Conservation (phyloP, 1,139 yeast species). For the Pichiaceae sp. region DNA sequence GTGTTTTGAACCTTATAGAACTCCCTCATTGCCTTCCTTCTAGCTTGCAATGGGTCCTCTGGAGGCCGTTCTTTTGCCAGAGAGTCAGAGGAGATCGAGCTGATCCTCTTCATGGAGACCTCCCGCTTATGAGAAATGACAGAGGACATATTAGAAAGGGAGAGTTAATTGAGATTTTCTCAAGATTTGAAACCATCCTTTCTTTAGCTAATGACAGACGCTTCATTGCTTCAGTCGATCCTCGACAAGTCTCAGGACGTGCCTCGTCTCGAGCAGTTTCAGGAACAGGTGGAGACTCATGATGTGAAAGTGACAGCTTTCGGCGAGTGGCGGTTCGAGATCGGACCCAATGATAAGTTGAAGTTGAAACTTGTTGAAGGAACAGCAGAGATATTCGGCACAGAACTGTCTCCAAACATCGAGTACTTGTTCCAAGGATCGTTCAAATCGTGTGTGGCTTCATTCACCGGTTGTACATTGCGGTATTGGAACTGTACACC, state of each 20-base stretch:
- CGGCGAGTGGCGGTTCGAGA: conserved; percentile 84
- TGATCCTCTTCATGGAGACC: conserved; percentile 2
- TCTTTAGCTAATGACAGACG: conserved; percentile 7
- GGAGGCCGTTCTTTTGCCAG: neutral
- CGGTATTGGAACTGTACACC: conserved; percentile 30
- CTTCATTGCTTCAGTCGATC: conserved; percentile 14
- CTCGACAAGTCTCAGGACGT: conserved; percentile 8
- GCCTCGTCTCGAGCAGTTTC: conserved; percentile 3
- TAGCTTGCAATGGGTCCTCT: conserved; percentile 8
- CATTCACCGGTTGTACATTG: conserved; percentile 50
- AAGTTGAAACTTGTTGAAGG: conserved; percentile 56
- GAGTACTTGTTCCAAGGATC: conserved; percentile 53
- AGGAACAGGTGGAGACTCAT: conserved; percentile 1
- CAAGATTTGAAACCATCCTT: neutral
- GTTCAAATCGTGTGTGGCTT: conserved; percentile 48
- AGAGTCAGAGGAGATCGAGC: conserved; percentile 3
- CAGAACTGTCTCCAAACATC: conserved; percentile 72
- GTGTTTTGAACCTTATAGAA: conserved; percentile 31
- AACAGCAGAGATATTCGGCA: conserved; percentile 84
- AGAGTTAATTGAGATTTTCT: neutral
- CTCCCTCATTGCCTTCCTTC: conserved; percentile 35
- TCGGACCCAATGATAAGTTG: conserved; percentile 49
- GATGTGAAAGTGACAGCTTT: conserved; percentile 30
- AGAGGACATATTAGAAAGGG: neutral
- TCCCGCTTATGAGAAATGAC: conserved; percentile 2